A percentile compares a stretch with the other conserved stretches of the same genome.
These are phyloP conservation scores for Ceratocystis variospora DNA, from an alignment of 2,329 filamentous ascomycete species.

Conservation along the genomic window DNA sequence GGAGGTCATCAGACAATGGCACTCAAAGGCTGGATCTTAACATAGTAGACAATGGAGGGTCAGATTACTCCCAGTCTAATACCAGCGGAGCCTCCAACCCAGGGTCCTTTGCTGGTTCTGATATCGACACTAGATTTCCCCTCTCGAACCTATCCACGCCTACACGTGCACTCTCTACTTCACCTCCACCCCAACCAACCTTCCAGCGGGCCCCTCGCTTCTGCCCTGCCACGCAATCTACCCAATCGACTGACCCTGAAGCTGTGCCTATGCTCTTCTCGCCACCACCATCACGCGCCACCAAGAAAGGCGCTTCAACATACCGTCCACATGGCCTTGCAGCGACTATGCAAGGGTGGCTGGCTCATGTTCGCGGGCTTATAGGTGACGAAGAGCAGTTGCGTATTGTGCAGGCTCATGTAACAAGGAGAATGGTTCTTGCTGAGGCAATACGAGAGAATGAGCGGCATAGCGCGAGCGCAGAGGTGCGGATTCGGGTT, in stretches of 20 bases:
- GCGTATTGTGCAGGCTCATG: neutral
- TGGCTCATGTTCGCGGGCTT: constrained; percentile 27
- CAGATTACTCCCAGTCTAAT: too few species aligned
- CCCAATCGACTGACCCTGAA: constrained; percentile 17
- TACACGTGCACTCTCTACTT: constrained; percentile 3
- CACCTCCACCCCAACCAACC: constrained; percentile 26
- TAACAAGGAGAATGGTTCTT: neutral
- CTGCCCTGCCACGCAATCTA: constrained; percentile 23
- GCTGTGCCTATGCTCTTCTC: constrained; percentile 26
- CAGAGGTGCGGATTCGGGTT: neutral
- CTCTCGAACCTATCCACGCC: too few species aligned
- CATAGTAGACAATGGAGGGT: too few species aligned
- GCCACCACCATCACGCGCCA: constrained; percentile 12
- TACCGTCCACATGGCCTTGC: constrained; percentile 30
- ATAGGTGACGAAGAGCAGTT: constrained; percentile 10
- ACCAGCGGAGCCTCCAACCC: too few species aligned
- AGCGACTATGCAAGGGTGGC: constrained; percentile 30
- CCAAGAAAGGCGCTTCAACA: neutral
- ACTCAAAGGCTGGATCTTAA: neutral
- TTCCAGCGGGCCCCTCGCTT: constrained; percentile 31
- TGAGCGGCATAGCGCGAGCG: neutral
- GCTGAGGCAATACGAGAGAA: neutral
- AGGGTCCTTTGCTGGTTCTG: too few species aligned
- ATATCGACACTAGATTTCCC: too few species aligned
- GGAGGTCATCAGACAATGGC: neutral